Conservation (phyloP, 148 eudicot genomes). For the Hydrangea macrophylla region DNA sequence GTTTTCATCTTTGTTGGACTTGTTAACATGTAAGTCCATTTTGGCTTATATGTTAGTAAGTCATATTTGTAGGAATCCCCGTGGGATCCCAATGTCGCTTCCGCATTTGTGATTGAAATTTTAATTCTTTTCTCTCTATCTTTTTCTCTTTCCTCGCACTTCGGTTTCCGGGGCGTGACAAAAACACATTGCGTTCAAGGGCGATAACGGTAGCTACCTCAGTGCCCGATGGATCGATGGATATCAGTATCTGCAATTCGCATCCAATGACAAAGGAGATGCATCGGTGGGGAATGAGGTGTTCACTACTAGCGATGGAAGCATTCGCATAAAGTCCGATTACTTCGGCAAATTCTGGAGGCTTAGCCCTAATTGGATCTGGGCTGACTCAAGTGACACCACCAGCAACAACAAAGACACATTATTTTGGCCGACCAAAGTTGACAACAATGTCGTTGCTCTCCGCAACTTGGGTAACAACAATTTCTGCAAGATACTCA, state of each 20-base stretch:
- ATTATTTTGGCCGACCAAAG: not conserved
- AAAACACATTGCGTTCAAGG: conserved; percentile 1
- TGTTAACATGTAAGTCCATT: too few species aligned
- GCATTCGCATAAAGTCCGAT: conserved; percentile 1
- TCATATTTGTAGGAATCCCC: too few species aligned
- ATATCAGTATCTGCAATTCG: not conserved
- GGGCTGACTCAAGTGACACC: not conserved
- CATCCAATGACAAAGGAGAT: not conserved
- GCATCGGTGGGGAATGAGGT: not conserved
- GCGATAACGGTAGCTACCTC: conserved; percentile 9
- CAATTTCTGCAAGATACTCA: not conserved
- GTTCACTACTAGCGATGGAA: not conserved
- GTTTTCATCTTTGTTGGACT: too few species aligned
- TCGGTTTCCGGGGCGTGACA: too few species aligned
- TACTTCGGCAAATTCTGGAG: not conserved
- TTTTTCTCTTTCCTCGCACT: too few species aligned
- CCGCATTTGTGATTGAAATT: too few species aligned
- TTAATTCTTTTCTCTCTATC: too few species aligned
- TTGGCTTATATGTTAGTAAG: too few species aligned
- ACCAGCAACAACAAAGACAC: not conserved
- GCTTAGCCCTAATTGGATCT: not conserved
- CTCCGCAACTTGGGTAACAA: not conserved
- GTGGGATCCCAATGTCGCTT: too few species aligned
- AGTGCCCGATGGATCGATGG: not conserved
- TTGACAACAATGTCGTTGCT: not conserved